Evolutionary conservation across 2,329 filamentous ascomycete genomes (phyloP), one percentile per base, ranked within the genome.

Genomic region (Nemania bipapillata): DNA sequence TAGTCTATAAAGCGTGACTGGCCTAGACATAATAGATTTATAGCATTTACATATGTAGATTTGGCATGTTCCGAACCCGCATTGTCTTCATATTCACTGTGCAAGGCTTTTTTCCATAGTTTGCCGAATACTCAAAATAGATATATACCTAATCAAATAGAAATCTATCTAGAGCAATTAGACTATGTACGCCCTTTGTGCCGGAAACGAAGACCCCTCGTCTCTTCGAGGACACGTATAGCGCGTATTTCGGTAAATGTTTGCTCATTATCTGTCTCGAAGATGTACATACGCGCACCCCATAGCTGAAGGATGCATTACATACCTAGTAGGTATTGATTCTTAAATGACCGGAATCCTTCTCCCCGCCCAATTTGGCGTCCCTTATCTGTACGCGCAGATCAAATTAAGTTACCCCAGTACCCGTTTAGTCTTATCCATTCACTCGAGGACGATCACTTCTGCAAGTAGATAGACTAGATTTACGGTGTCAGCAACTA

Each of bases 1-100:
- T 45, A 22, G 56, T 22, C 26, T 26, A 6, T 47, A 20, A 22
- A 32, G 5, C 1, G 40, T 81, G 4, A 74, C 78, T 40, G 24
- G 6, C 12, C 15, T 63, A 24, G 61, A 60, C 30, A 37, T 65
- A 65, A 70, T 70, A 70, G 68, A 70, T 54, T 35, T 49, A 65
- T 59, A 50, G 40, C 57, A 47, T 62, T 59, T 49, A 3, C 52
- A 22, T 40, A 42, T 61, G 42, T 65, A 68, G 47, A 54, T 53
- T 64, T 35, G 28, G 30, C 47, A 30, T n/a, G n/a, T n/a, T n/a
- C n/a, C n/a, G n/a, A n/a, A n/a, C n/a, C n/a, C n/a, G n/a, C 37
- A 55, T 53, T 40, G 28, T 8, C 26, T 35, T 15, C 53, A 30
- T 47, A 55, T 69, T 58, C 17, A 35, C 24, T 20, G 8, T 35